These are phyloP conservation scores for Geotrichum australiense DNA, from an alignment of 1,139 yeast genomes.

Conservation along the genomic window DNA sequence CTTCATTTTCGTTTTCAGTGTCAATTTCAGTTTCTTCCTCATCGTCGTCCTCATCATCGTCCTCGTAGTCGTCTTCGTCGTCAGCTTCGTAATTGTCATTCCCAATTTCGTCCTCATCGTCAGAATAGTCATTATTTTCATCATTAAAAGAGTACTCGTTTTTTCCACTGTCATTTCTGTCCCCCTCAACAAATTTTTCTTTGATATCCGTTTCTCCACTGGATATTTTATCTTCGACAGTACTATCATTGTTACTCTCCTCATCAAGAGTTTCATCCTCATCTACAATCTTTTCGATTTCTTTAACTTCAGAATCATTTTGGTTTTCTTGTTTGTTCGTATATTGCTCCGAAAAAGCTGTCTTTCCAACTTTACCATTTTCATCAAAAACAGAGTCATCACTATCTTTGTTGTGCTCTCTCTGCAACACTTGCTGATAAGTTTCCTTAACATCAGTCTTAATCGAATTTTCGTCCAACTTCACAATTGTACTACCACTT, in stretches of 20 bases:
- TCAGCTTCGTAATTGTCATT: constrained; percentile 6
- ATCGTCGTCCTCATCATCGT: constrained; percentile 1
- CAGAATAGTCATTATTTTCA: constrained; percentile 17
- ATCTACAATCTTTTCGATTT: constrained; percentile 13
- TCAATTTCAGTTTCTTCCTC: not conserved
- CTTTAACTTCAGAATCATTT: constrained; percentile 12
- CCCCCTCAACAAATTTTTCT: constrained; percentile 4
- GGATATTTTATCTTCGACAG: too few relatives aligned
- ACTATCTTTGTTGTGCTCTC: not conserved
- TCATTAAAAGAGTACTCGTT: constrained; percentile 18
- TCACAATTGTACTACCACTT: too few relatives aligned
- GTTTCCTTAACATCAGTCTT: constrained; percentile 3
- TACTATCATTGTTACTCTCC: constrained; percentile 14
- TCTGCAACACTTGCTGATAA: not conserved
- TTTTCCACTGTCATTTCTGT: not conserved
- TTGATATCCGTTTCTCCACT: too few relatives aligned
- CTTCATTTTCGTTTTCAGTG: not conserved
- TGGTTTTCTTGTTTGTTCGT: constrained; percentile 15
- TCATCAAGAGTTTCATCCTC: constrained; percentile 15
- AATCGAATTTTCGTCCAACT: constrained; percentile 12
- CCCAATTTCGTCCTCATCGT: constrained; percentile 11
- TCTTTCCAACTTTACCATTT: too few relatives aligned
- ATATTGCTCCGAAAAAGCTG: constrained; percentile 16
- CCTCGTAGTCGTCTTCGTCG: constrained; percentile 5
- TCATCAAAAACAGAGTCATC: constrained; percentile 6